Evolutionary conservation across 768 basidiomycete genomes (phyloP), one percentile per base, ranked within the genome.

Genomic region (Neoboletus subvelutipes): DNA sequence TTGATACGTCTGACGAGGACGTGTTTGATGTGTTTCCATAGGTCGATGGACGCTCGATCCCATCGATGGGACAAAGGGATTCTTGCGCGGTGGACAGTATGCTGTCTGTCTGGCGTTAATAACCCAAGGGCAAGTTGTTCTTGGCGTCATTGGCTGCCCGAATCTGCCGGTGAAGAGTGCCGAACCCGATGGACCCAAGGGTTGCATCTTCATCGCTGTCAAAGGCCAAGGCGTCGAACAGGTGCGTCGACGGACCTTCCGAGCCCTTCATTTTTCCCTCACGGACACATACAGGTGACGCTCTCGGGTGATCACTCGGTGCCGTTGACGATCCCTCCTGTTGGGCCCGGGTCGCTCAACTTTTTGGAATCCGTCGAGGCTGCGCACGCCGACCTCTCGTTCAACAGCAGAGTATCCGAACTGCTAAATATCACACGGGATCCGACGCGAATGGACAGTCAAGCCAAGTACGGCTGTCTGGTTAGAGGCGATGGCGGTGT

Each of bases 281-380:
- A 59, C 11, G 8, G 6, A 49, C 47, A 33, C 12, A 45, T 45
- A 12, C 57, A 90, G 83, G 76, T 83, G 6, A 76, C 82, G 6
- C 78, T 92, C 29, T 74, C 77, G 20, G 81, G 78, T 11, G 69
- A 76, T 7, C 70, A 80, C 42, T 78, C 83, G 22, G 74, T 71
- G 7, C 75, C 78, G 9, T 73, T 93, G 41, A 65, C 53, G 28
- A 89, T 92, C 60, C 64, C 68, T 12, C 42, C 51, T 4, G 45
- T 83, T 48, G 69, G 78, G 12, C 73, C 77, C 3, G 73, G 77
- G 11, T 71, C 72, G 13, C 76, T 93, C 48, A 80, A 79, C 58
- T 86, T 94, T 73, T 84, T 98, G 60, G 94, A 98, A 75, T 94
- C 91, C 4, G 90, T 96, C 43, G 96, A 99, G 68, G 84, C 90